A percentile compares a stretch with the other conserved stretches of the same genome.
Conservation (phyloP, 108 stramenopile genomes). For the Skeletonema costatum region DNA sequence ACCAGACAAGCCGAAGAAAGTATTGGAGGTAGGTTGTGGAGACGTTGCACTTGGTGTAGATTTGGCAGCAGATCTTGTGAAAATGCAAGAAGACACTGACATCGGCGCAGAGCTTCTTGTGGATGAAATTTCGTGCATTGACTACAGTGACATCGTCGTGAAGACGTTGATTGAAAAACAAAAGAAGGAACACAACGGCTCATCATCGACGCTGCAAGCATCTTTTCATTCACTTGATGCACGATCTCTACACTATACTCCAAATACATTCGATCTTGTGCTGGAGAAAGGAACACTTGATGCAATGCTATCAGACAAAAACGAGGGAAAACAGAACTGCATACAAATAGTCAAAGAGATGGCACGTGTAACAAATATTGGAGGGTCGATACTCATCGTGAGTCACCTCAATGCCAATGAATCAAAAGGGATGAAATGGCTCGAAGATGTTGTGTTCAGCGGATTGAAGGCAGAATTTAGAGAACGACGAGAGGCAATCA, state of each 20-base stretch:
- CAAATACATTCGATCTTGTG: conserved; percentile 59
- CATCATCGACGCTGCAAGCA: conserved; percentile 16
- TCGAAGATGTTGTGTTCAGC: conserved; percentile 61
- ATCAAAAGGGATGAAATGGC: conserved; percentile 63
- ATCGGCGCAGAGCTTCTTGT: conserved; percentile 35
- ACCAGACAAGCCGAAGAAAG: conserved; percentile 47
- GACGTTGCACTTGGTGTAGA: conserved; percentile 72
- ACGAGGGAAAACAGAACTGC: conserved; percentile 56
- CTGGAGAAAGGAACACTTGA: conserved; percentile 89
- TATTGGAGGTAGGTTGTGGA: conserved; percentile 87
- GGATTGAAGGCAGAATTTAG: conserved; percentile 53
- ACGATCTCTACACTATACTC: conserved; percentile 46
- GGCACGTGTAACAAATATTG: conserved; percentile 52
- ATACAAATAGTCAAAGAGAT: conserved; percentile 65
- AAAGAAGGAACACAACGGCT: conserved; percentile 18
- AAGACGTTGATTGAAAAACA: conserved; percentile 48
- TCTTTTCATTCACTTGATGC: conserved; percentile 65
- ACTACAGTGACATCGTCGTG: conserved; percentile 72
- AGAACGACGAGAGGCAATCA: neutral
- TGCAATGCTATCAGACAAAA: conserved; percentile 79
- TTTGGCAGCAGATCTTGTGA: conserved; percentile 36
- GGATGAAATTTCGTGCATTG: conserved; percentile 61
- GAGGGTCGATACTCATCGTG: conserved; percentile 63
- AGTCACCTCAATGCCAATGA: conserved; percentile 75
- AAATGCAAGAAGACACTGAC: conserved; percentile 17